Evolutionary conservation across 1,284 basidiomycete species (phyloP).

Genomic region (Pyrrhoderma lamaoense): DNA sequence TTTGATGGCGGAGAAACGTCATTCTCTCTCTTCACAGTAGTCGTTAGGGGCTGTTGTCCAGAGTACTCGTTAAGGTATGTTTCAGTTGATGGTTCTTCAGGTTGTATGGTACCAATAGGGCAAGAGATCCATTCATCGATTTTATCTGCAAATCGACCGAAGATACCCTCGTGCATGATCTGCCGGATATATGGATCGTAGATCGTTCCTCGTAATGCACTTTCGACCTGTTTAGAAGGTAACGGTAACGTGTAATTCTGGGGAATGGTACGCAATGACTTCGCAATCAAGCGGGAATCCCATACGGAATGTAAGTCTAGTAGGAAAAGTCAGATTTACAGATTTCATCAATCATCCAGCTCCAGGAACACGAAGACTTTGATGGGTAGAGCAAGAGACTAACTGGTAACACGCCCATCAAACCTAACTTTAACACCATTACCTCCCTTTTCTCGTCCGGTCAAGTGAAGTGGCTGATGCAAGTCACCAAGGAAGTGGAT

Average conservation of each 20-base stretch:
- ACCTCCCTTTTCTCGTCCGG: conserved; percentile 78
- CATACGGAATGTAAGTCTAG: conserved; percentile 80
- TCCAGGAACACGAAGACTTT: neutral
- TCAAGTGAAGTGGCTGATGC: conserved; percentile 87
- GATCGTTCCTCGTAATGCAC: conserved; percentile 67
- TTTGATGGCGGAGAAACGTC: conserved; percentile 5
- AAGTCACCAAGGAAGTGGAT: conserved; percentile 88
- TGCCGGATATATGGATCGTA: conserved; percentile 87
- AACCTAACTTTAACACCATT: conserved; percentile 71
- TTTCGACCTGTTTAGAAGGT: conserved; percentile 60
- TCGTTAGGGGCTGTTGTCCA: conserved; percentile 5
- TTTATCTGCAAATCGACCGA: conserved; percentile 56
- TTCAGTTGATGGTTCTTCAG: neutral
- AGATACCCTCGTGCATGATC: conserved; percentile 77
- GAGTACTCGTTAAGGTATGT: conserved; percentile 11
- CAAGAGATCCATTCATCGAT: conserved; percentile 60
- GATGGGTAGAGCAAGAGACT: conserved; percentile 22
- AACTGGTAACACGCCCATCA: conserved; percentile 61
- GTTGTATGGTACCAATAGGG: conserved; percentile 15
- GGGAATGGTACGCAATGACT: conserved; percentile 68
- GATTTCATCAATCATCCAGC: neutral
- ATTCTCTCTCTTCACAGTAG: neutral
- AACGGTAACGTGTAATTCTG: conserved; percentile 71
- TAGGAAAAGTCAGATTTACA: no score
- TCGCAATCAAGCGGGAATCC: conserved; percentile 78